These are phyloP conservation scores for Letharia columbiana DNA, from an alignment of 495 filamentous ascomycete species.

Conservation along the genomic window DNA sequence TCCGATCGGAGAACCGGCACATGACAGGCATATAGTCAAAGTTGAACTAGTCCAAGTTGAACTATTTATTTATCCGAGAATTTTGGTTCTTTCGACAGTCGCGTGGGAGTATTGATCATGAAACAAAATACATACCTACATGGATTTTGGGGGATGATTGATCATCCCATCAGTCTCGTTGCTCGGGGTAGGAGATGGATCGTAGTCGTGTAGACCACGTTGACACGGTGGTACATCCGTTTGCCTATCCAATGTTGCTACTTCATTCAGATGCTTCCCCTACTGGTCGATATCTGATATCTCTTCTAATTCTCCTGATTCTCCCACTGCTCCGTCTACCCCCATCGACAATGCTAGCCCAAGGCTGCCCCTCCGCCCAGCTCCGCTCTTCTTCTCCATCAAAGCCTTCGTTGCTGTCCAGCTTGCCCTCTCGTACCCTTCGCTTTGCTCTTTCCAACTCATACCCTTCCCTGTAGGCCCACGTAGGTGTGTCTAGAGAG, in stretches of 20 bases:
- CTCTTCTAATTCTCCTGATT: constrained; percentile 31
- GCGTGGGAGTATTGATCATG: too few relatives aligned
- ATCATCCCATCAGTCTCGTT: too few relatives aligned
- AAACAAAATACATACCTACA: too few relatives aligned
- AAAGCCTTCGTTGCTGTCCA: constrained; percentile 18
- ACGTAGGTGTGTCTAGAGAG: constrained; percentile 43
- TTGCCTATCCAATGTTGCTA: not conserved
- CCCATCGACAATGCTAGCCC: constrained; percentile 24
- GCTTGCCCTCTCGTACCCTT: constrained; percentile 10
- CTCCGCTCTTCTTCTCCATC: constrained; percentile 13
- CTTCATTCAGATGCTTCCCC: not conserved
- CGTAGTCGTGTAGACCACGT: too few relatives aligned
- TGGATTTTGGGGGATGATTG: too few relatives aligned
- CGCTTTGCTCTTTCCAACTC: constrained; percentile 14
- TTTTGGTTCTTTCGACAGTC: too few relatives aligned
- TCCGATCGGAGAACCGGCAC: not conserved
- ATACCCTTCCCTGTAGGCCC: constrained; percentile 34
- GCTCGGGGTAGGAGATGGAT: too few relatives aligned
- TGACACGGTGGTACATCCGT: too few relatives aligned
- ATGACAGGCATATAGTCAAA: not conserved
- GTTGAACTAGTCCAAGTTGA: too few relatives aligned
- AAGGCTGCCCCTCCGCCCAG: constrained; percentile 25
- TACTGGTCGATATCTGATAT: constrained; percentile 15
- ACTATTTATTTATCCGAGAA: too few relatives aligned
- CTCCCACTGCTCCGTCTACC: constrained; percentile 24